Base-by-base conservation (phyloP, 352 stramenopile genomes). In the Aphanomyces euteiches region DNA sequence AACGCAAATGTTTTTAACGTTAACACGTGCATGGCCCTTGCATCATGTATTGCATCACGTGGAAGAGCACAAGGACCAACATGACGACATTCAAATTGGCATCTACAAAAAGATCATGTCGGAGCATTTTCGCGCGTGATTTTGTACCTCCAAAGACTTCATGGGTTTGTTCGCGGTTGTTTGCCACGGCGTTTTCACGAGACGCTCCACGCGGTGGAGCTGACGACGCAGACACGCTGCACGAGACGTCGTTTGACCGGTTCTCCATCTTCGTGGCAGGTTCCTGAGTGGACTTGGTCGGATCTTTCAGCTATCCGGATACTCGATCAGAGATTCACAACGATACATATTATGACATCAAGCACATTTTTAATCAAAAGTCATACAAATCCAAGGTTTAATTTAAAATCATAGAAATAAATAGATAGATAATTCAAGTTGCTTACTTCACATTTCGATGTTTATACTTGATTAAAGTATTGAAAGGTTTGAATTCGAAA, bases 41-140 rank as follows among this genome's bases (percentile, higher is more conserved):
- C 87, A 95, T 93, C 15, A 85, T 83, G 70, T 93, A 91, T 69
- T 93, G 85, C 84, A 95, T 90, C 21, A 95, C 92, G 72, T 95
- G 84, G 41, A 95, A 76, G 72, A 92, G 60, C 63, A 95, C 74
- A 77, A 95, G 82, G 72, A 92, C 90, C 78, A 87, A 81, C 80
- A 95, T 89, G 37, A 95, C 69, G 73, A 85, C 86, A 78, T 92
- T 93, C 21, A 95, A 78, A 74, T 95, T 95, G n/a, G 59, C 59
- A 72, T 58, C 28, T 47, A 60, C 47, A 53, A 45, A 66, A 58
- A n/a, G 50, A n/a, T 13, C 37, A 36, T 37, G 37, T 36, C 13
- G 7, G 36, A 74, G 41, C 47, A 59, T 39, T 12, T 4, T 28
- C 28, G 28, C 28, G 28, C 28, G 28, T 28, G 28, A 28, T 28